Percentiles rank a stretch among this genome's conserved stretches.
Conservation (phyloP, 305 asterid genomes). For the Solanum aculeatissimum region DNA sequence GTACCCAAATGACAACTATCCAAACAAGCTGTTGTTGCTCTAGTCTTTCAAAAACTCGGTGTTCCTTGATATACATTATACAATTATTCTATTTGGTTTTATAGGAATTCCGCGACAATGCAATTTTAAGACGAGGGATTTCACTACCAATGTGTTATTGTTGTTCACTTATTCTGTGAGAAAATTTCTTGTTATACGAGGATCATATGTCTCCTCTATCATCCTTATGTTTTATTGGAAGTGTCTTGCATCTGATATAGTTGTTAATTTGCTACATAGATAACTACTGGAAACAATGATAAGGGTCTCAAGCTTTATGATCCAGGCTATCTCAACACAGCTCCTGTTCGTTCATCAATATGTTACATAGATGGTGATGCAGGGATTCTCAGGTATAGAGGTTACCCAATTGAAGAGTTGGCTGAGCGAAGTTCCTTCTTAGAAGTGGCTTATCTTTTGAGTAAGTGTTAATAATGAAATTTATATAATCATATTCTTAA, state of each 20-base stretch:
- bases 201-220: not conserved
- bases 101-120: not conserved
- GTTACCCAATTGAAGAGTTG: constrained; percentile 94
- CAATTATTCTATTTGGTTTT: not conserved
- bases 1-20: not conserved
- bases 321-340: constrained; percentile 98
- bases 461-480: constrained; percentile 31
- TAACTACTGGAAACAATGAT: constrained; percentile 61
- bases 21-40: not conserved
- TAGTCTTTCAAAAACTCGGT: not conserved
- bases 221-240: not conserved
- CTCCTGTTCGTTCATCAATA: constrained; percentile 91
- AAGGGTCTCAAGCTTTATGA: constrained; percentile 98
- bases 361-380: constrained; percentile 98
- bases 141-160: not conserved
- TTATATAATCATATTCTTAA: not conserved
- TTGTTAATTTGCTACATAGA: constrained; percentile 34
- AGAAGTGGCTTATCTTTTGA: constrained; percentile 95
- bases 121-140: not conserved
- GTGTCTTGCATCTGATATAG: constrained; percentile 6
- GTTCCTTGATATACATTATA: not conserved
- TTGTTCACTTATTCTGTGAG: not conserved
- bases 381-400: constrained; percentile 93
- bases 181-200: not conserved
- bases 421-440: constrained; percentile 86